Conservation (phyloP, 768 basidiomycete species). For the Grammothele lineata region DNA sequence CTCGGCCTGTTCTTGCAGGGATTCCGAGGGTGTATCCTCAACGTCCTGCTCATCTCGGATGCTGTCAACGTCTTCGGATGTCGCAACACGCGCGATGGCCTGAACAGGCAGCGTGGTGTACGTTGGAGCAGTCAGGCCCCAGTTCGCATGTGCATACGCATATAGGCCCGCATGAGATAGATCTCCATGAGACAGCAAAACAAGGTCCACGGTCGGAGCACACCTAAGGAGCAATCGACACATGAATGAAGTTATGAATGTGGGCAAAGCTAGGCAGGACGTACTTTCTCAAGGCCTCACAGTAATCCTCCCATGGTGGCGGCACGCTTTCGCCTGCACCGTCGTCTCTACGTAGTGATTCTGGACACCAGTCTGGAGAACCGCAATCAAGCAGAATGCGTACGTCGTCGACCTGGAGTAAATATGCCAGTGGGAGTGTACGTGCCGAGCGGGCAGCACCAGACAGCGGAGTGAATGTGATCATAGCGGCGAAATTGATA, state of each 20-base stretch:
- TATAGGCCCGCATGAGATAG: constrained; percentile 88
- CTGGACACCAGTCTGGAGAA: constrained; percentile 80
- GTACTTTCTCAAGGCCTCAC: constrained; percentile 62
- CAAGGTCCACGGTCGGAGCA: constrained; percentile 81
- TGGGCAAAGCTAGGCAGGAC: no score
- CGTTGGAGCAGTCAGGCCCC: constrained; percentile 85
- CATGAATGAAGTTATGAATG: neutral
- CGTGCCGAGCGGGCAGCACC: constrained; percentile 70
- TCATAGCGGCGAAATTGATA: constrained; percentile 52
- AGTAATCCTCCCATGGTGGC: constrained; percentile 58
- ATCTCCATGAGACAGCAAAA: constrained; percentile 92
- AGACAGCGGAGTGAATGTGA: constrained; percentile 90
- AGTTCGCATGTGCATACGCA: constrained; percentile 84
- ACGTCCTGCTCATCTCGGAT: constrained; percentile 73
- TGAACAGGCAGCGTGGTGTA: constrained; percentile 95
- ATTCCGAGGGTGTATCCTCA: constrained; percentile 30
- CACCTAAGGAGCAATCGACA: constrained; percentile 39
- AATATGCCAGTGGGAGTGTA: constrained; percentile 69
- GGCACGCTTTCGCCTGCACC: constrained; percentile 26
- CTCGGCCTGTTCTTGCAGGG: constrained; percentile 1
- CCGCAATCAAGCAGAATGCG: constrained; percentile 94
- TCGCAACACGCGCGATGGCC: constrained; percentile 91
- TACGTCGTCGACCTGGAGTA: constrained; percentile 93
- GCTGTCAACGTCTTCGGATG: constrained; percentile 82
- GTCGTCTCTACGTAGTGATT: constrained; percentile 30